Conservation (phyloP, 169 alveolate species). For the Cryptosporidium ubiquitum region DNA sequence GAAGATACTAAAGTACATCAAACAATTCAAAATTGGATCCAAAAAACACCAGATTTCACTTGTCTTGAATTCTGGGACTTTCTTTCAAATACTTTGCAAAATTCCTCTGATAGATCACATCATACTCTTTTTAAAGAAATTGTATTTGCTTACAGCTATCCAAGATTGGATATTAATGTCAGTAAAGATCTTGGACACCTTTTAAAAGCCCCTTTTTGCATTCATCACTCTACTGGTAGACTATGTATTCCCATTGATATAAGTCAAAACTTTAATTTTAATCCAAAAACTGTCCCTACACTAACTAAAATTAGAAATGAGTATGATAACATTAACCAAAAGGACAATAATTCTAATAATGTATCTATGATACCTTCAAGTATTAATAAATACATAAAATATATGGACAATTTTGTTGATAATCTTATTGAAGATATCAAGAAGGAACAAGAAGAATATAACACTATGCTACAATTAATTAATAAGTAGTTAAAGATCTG, state of each 20-base stretch:
- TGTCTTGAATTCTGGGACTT: slow-evolving; percentile 69
- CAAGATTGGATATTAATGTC: slow-evolving; percentile 84
- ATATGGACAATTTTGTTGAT: slow-evolving; percentile 40
- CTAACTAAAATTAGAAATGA: slow-evolving; percentile 57
- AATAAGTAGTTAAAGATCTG: slow-evolving; percentile 4
- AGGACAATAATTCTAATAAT: background rate
- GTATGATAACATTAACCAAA: slow-evolving; percentile 13
- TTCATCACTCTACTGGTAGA: slow-evolving; percentile 91
- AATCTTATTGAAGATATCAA: slow-evolving; percentile 21
- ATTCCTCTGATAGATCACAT: slow-evolving; percentile 30
- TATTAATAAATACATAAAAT: slow-evolving; percentile 16
- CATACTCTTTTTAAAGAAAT: slow-evolving; percentile 78
- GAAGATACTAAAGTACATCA: slow-evolving; percentile 55
- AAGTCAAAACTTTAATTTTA: slow-evolving; percentile 77
- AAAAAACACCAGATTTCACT: slow-evolving; percentile 51
- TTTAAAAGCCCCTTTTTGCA: slow-evolving; percentile 91
- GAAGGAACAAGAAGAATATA: slow-evolving; percentile 49
- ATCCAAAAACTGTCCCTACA: slow-evolving; percentile 87
- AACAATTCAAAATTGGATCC: slow-evolving; percentile 25
- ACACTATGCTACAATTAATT: slow-evolving; percentile 18
- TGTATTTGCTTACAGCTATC: slow-evolving; percentile 83
- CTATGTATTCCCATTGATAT: slow-evolving; percentile 86
- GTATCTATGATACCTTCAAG: background rate
- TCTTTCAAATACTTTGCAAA: slow-evolving; percentile 35
- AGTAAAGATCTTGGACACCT: slow-evolving; percentile 89